Conservation (phyloP, 2,329 filamentous ascomycete species). For the Pseudonectria buxi region DNA sequence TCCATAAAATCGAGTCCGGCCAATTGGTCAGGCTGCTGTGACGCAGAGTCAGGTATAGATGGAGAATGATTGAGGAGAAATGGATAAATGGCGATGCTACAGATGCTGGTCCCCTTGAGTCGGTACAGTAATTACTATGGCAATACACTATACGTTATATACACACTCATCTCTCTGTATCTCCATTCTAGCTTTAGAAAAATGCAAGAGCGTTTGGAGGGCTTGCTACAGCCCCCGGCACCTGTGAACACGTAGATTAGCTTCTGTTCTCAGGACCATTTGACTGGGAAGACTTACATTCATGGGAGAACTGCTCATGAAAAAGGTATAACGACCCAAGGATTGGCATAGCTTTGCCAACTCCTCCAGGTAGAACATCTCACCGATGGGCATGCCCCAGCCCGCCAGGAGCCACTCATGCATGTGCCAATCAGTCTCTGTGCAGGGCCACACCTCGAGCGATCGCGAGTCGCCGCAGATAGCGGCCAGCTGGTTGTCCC, state of each 20-base stretch:
- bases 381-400: conserved; percentile 39
- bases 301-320: conserved; percentile 39
- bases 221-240: conserved; percentile 11
- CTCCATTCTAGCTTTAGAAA: conserved; percentile 5
- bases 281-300: conserved; percentile 28
- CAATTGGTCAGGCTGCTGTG: too few species aligned
- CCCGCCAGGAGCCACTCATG: conserved; percentile 40
- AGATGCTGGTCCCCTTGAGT: too few species aligned
- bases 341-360: conserved; percentile 42
- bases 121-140: too few species aligned
- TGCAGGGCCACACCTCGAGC: conserved; percentile 33
- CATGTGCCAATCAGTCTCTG: conserved; percentile 14
- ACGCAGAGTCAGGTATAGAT: too few species aligned
- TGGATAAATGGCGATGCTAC: too few species aligned
- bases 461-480: conserved; percentile 33
- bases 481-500: conserved; percentile 34
- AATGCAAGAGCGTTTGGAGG: conserved; percentile 11
- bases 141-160: too few species aligned
- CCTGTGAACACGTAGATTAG: neutral
- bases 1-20: too few species aligned
- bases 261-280: too few species aligned
- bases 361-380: conserved; percentile 27
- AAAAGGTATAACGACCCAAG: conserved; percentile 40
- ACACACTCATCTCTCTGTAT: too few species aligned
- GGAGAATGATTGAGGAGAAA: too few species aligned